A percentile compares a stretch with the other conserved stretches of the same genome.
Evolutionary conservation across 148 eudicot species (phyloP).

Genomic region (Talinum fruticosum): DNA sequence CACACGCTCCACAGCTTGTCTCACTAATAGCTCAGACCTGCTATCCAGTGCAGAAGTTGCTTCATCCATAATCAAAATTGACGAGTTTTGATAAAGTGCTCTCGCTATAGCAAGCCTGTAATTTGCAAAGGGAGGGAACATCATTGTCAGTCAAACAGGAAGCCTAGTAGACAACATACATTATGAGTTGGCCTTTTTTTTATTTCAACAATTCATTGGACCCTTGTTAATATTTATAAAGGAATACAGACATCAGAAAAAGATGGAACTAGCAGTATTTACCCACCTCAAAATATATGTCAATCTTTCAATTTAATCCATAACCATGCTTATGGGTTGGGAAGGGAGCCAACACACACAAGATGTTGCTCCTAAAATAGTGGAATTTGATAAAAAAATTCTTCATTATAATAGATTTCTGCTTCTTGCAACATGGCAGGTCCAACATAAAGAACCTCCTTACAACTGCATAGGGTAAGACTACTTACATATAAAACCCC

Average conservation of each 20-base stretch:
- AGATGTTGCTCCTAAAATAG: neutral
- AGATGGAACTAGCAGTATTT: neutral
- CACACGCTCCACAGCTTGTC: conserved; percentile 82
- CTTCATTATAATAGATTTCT: neutral
- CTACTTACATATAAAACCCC: neutral
- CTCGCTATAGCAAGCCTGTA: conserved; percentile 93
- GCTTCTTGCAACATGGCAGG: too few relatives aligned
- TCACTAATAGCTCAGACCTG: conserved; percentile 84
- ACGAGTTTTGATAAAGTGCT: conserved; percentile 84
- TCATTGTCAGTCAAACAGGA: conserved; percentile 14
- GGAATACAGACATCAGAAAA: neutral
- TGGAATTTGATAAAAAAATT: neutral
- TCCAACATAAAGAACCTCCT: neutral
- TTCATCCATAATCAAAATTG: conserved; percentile 87
- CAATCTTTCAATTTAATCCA: neutral
- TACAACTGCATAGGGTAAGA: neutral
- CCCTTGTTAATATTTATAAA: neutral
- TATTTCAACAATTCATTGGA: neutral
- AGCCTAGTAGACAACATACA: neutral
- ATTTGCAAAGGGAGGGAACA: conserved; percentile 3
- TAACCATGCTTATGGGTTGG: neutral
- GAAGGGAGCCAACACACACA: neutral
- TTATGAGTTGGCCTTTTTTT: neutral
- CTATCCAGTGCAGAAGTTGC: conserved; percentile 96
- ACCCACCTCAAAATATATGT: neutral